A percentile compares a stretch with the other conserved stretches of the same genome.
Conservation (phyloP, 2,329 filamentous ascomycete species). For the Arthrobotrys sinensis region DNA sequence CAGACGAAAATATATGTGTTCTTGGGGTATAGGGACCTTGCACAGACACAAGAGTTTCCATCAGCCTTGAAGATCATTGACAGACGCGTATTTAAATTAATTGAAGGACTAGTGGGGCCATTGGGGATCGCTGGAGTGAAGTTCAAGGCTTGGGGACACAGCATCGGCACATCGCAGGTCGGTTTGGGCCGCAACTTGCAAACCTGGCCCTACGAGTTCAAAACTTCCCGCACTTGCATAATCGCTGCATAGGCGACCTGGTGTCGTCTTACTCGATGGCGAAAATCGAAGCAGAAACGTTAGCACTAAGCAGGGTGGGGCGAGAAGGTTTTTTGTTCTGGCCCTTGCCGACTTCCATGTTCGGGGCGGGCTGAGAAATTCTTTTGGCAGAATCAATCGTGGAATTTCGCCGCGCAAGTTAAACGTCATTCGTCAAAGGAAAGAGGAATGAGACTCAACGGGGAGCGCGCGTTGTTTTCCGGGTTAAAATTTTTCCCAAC, state of each 20-base stretch:
- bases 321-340: slow-evolving; percentile 37
- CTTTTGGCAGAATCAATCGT: slow-evolving; percentile 37
- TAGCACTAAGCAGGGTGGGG: slow-evolving; percentile 36
- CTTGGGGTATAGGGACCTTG: not conserved
- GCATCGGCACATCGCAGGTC: slow-evolving; percentile 44
- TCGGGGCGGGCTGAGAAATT: slow-evolving; percentile 41
- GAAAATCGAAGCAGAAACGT: slow-evolving; percentile 48
- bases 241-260: slow-evolving; percentile 57
- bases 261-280: slow-evolving; percentile 54
- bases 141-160: slow-evolving; percentile 3
- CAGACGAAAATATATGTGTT: slow-evolving; percentile 7
- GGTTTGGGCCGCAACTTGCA: slow-evolving; percentile 33
- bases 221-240: slow-evolving; percentile 61
- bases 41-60: slow-evolving; percentile 9
- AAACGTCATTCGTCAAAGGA: slow-evolving; percentile 45
- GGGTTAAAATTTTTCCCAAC: slow-evolving; percentile 44
- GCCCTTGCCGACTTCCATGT: slow-evolving; percentile 49
- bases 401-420: slow-evolving; percentile 33
- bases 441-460: slow-evolving; percentile 52
- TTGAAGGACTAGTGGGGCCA: slow-evolving; percentile 8
- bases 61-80: slow-evolving; percentile 18
- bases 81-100: slow-evolving; percentile 27
- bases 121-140: slow-evolving; percentile 15
- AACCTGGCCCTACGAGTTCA: slow-evolving; percentile 20
- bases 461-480: slow-evolving; percentile 46